Evolutionary conservation across 306 rosid genomes (phyloP).

Genomic region (Hippophae tibetana): DNA sequence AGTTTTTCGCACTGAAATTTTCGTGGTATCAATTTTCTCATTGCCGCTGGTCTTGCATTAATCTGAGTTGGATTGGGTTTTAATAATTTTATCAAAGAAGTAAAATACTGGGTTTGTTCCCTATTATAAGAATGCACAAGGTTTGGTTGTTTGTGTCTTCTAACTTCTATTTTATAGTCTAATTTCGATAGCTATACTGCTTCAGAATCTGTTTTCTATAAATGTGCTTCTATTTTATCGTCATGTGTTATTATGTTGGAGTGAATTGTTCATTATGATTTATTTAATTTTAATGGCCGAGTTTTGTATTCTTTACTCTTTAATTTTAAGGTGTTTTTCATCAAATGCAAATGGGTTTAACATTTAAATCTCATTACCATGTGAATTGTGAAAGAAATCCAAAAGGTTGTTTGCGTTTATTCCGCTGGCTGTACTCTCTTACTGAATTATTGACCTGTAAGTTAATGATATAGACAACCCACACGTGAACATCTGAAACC

Average conservation of each 20-base stretch:
- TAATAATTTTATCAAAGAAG: not conserved
- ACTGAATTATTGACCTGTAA: no score
- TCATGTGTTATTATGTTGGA: not conserved
- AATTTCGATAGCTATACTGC: not conserved
- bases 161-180: no score
- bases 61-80: constrained; percentile 14
- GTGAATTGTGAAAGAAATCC: not conserved
- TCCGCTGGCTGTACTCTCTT: not conserved
- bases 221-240: not conserved
- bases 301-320: not conserved
- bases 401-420: not conserved
- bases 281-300: not conserved
- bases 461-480: no score
- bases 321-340: not conserved
- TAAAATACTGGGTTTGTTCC: not conserved
- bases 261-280: not conserved
- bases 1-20: constrained; percentile 4
- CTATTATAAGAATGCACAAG: no score
- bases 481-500: no score
- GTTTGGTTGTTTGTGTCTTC: no score
- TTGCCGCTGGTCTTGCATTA: constrained; percentile 7
- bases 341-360: not conserved
- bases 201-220: not conserved
- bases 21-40: not conserved
- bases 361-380: not conserved